Conservation (phyloP, 257 asterid genomes). For the Primulina tabacum region DNA sequence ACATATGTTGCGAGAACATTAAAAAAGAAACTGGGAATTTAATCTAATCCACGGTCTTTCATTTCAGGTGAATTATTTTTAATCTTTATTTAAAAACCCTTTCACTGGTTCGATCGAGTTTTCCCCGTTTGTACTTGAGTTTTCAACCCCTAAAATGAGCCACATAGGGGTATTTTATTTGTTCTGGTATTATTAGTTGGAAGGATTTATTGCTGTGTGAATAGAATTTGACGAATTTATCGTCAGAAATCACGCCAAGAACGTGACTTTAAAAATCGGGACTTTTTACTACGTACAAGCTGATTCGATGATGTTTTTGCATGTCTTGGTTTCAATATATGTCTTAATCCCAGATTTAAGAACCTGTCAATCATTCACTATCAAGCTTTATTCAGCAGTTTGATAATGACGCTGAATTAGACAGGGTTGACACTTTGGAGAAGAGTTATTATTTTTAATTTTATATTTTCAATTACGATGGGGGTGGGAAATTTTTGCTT, state of each 20-base stretch:
- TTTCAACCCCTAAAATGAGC: background rate
- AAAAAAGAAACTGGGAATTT: constrained; percentile 1
- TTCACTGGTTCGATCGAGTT: background rate
- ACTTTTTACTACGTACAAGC: background rate
- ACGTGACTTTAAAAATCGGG: background rate
- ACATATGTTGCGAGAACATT: background rate
- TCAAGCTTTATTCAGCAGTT: background rate
- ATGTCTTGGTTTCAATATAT: background rate
- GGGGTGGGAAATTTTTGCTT: too few relatives aligned
- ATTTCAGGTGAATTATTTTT: constrained; percentile 42
- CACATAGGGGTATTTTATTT: background rate
- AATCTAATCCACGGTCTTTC: constrained; percentile 21
- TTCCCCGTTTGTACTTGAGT: background rate
- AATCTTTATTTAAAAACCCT: background rate
- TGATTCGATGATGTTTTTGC: background rate
- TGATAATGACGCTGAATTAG: background rate
- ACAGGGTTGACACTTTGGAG: too few relatives aligned
- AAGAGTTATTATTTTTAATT: too few relatives aligned
- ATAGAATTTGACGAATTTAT: background rate
- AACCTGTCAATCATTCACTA: background rate
- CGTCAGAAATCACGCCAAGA: background rate
- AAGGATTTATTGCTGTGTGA: background rate
- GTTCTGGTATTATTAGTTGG: background rate
- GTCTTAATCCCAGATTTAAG: background rate
- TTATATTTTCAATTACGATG: too few relatives aligned